Evolutionary conservation across 352 stramenopile species (phyloP).

Genomic region (Phytophthora pini): DNA sequence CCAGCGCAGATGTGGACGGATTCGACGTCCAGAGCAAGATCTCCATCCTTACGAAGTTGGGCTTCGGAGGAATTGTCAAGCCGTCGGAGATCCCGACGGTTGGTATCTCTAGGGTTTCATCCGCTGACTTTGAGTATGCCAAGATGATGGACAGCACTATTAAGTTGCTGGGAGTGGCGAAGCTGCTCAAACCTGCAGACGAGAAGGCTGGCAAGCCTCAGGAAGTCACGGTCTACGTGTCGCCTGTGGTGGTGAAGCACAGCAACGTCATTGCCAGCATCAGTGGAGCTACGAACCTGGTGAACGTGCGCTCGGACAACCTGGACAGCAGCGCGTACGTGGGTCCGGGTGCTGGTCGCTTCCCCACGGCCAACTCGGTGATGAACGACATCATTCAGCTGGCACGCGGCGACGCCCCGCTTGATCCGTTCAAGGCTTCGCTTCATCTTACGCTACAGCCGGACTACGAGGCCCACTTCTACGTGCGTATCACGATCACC

Average conservation of each 20-base stretch:
- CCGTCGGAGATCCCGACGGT: slow-evolving; percentile 90
- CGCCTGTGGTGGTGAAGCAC: slow-evolving; percentile 91
- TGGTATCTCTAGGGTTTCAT: slow-evolving; percentile 93
- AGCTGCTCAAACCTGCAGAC: slow-evolving; percentile 79
- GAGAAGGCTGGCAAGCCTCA: slow-evolving; percentile 68
- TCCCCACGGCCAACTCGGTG: slow-evolving; percentile 96
- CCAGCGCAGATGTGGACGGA: slow-evolving; percentile 96
- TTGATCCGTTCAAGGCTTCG: slow-evolving; percentile 86
- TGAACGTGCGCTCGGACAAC: slow-evolving; percentile 92
- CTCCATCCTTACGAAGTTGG: slow-evolving; percentile 94
- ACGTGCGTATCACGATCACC: slow-evolving; percentile 94
- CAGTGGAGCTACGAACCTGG: slow-evolving; percentile 91
- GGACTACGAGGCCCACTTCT: slow-evolving; percentile 95
- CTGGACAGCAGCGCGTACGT: slow-evolving; percentile 92
- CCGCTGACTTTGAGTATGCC: slow-evolving; percentile 96
- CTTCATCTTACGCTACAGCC: slow-evolving; percentile 74
- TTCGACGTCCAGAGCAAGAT: slow-evolving; percentile 97
- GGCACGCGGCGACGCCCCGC: slow-evolving; percentile 83
- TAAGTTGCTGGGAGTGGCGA: slow-evolving; percentile 94
- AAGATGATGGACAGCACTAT: slow-evolving; percentile 96
- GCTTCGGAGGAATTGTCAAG: slow-evolving; percentile 92
- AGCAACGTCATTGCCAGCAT: slow-evolving; percentile 91
- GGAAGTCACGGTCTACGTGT: slow-evolving; percentile 94
- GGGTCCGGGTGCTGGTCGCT: slow-evolving; percentile 93
- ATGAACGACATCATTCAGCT: slow-evolving; percentile 96